Evolutionary conservation across 2,329 filamentous ascomycete species (phyloP), one percentile per base, ranked within the genome.

Genomic region (Rhinocladiella similis): DNA sequence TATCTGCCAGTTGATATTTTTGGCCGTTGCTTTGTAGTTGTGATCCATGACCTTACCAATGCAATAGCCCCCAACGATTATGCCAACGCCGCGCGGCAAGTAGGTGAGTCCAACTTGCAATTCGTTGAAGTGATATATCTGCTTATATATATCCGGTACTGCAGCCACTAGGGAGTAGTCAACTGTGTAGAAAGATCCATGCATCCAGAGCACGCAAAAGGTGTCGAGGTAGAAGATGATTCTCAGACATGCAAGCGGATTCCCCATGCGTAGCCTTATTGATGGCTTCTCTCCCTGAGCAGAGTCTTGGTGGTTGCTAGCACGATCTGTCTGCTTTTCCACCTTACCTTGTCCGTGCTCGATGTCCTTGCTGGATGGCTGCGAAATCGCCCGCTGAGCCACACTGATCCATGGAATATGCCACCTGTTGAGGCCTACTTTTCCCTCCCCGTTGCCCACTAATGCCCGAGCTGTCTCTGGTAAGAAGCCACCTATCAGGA

Each of bases 101-200:
- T 67, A 70, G 35, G 65, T 66, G 5, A 75, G 62, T 1, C 68
- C 71, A 25, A 79, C 72, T 59, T 81, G 69, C 19, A 81, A 69
- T 50, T 78, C 71, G 61, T 72, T 70, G 63, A 79, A 76, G 19
- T 68, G 63, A 59, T 82, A 82, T 2, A 75, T 70, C 3, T 72
- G 56, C 10, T 69, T 65, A 60, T 79, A 79, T 3, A 75, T 69
- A 7, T 73, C 73, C 0, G 80, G 77, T 2, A 79, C 69, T 1
- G 72, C 70, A 2, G 75, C 72, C 35, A 73, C 73, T 5, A 79
- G 47, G 33, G 57, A 33, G 45, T 50, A 56, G 27, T 53, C 41
- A 12, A 59, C 69, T 25, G 73, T 72, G 63, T 79, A 78, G 67
- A 76, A 79, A 5, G 57, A 59, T 3, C 53, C 57, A 14, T 49